Conservation (phyloP, 2,329 filamentous ascomycete genomes). For the Leptographium radiaticola region DNA sequence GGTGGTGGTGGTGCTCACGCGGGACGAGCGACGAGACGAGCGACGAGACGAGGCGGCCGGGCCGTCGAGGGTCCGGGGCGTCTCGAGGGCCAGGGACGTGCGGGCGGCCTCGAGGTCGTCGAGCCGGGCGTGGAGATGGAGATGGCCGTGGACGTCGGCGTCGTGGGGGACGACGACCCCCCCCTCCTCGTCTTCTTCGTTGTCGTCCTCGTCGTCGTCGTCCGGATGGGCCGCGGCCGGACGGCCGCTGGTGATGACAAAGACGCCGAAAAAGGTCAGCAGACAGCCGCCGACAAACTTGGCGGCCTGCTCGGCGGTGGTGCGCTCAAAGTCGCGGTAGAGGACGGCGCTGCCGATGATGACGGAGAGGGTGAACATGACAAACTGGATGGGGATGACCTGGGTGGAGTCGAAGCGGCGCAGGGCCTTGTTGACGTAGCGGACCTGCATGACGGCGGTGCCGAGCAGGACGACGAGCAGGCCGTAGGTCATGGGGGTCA, state of each 20-base stretch:
- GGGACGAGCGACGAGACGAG: constrained; percentile 17
- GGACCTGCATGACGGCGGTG: constrained; percentile 92
- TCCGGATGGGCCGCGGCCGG: constrained; percentile 44
- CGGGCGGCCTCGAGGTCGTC: no score
- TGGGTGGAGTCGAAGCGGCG: constrained; percentile 95
- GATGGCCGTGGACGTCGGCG: constrained; percentile 26
- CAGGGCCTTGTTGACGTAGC: constrained; percentile 78
- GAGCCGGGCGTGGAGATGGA: no score
- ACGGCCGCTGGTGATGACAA: constrained; percentile 83
- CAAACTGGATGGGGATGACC: constrained; percentile 95
- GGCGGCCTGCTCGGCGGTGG: constrained; percentile 54
- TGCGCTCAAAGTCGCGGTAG: constrained; percentile 88
- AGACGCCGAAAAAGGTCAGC: constrained; percentile 92
- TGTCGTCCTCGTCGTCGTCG: constrained; percentile 29
- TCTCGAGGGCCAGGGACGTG: no score
- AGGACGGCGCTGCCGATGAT: constrained; percentile 88
- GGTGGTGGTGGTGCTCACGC: constrained; percentile 1
- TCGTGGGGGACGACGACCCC: constrained; percentile 17
- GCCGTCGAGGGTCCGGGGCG: not conserved
- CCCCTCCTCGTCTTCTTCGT: constrained; percentile 48
- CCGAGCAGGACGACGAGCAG: constrained; percentile 66
- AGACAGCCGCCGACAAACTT: constrained; percentile 88
- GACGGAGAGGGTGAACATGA: constrained; percentile 89
- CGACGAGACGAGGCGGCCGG: no score
- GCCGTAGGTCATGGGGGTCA: constrained; percentile 82